A percentile compares a stretch with the other conserved stretches of the same genome.
Evolutionary conservation across 768 basidiomycete genomes (phyloP).

Genomic region (Psilocybe subaeruginosa): DNA sequence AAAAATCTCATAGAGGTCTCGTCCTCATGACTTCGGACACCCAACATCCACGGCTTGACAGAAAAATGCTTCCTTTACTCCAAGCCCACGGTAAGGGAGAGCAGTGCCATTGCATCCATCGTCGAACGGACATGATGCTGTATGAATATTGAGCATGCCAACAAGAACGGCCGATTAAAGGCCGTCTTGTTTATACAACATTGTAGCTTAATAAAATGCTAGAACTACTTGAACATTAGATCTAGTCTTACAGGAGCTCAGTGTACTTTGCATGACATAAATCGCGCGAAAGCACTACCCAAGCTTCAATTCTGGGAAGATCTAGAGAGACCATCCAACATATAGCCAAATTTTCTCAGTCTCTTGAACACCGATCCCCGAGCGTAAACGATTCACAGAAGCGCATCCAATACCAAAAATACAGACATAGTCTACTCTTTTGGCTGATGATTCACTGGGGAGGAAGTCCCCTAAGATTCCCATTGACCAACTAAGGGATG

Average conservation of each 20-base stretch:
- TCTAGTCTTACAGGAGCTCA: too few relatives aligned
- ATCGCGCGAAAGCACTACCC: neutral
- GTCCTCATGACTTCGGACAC: neutral
- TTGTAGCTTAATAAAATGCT: neutral
- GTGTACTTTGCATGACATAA: too few relatives aligned
- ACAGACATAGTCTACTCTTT: neutral
- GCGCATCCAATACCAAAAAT: neutral
- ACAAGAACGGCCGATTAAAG: neutral
- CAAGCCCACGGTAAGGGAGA: neutral
- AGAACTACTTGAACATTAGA: neutral
- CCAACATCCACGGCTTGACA: neutral
- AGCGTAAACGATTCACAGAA: neutral
- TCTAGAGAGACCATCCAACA: neutral
- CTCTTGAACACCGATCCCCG: neutral
- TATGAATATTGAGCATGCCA: neutral
- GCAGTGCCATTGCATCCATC: neutral
- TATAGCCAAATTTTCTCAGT: constrained; percentile 3
- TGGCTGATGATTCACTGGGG: neutral
- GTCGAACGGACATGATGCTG: neutral
- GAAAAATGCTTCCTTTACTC: neutral
- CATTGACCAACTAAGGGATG: neutral
- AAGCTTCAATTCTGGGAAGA: neutral
- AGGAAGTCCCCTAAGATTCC: neutral
- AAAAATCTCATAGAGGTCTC: neutral
- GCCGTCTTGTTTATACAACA: neutral